Evolutionary conservation across 2,329 filamentous ascomycete genomes (phyloP), one percentile per base, ranked within the genome.

Genomic region (Acephala macrosclerotiorum): DNA sequence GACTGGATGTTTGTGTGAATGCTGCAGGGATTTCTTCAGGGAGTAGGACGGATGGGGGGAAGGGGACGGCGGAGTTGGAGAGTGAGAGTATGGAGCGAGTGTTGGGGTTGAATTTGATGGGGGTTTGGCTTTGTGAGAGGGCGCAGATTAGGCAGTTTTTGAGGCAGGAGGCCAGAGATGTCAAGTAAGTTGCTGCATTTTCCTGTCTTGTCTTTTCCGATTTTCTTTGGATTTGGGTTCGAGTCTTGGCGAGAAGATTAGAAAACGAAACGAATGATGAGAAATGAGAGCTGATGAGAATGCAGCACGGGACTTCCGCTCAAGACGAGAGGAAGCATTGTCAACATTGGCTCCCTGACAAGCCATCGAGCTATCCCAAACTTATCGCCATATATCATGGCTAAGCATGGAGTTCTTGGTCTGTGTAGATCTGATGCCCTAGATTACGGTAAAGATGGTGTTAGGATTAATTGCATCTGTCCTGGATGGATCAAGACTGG

Each of bases 1-100:
- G 80, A 60, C 79, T 87, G 9, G 83, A 87, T 70, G 82, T 84
- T 4, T 84, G 84, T 25, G 84, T 83, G 8, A 87, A 88, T 60
- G 79, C 85, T 2, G 86, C 86, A 0, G 72, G 72, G 0, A 66
- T 49, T 25, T 12, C 42, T 14, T 74, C 20, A 9, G 12, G 29
- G 9, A 5, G 4, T 0, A 66, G 65, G 3, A 11, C 18, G 1
- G 25, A 6, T 11, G 72, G 72, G 1, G 11, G 36, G 18, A 26
- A 36, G 18, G 70, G 73, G 2, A 66, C 60, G 11, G 73, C 71
- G 22, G 74, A 74, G 26, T 61, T 69, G 42, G 58, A 67, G 0
- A 61, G 71, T 0, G 45, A 56, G 18, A 66, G 70, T 1, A 49
- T 73, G 59, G 68, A 75, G 55, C 72, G 74, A 22, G 72, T 80